Evolutionary conservation across 352 stramenopile genomes (phyloP).

Genomic region (Phytophthora cajani): DNA sequence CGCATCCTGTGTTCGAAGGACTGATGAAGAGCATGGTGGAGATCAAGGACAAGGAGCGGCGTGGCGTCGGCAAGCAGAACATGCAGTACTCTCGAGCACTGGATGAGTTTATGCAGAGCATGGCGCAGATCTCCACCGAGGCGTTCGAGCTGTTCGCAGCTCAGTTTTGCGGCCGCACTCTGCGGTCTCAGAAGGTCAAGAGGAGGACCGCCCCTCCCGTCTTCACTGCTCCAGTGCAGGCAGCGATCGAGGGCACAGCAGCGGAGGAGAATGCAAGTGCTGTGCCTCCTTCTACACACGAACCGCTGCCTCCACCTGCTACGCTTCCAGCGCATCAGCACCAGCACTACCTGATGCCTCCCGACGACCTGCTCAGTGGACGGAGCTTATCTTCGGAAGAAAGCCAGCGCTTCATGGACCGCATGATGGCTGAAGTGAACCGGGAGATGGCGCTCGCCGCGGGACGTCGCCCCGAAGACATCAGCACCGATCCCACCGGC

Average conservation of each 20-base stretch:
- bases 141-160: constrained; percentile 81
- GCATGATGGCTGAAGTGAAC: constrained; percentile 71
- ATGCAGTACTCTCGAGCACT: constrained; percentile 80
- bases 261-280: constrained; percentile 16
- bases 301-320: constrained; percentile 16
- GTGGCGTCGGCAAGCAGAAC: constrained; percentile 86
- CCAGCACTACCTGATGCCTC: constrained; percentile 52
- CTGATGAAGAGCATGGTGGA: constrained; percentile 84
- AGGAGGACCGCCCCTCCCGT: constrained; percentile 22
- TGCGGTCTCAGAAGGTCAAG: constrained; percentile 80
- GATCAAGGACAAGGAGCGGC: constrained; percentile 82
- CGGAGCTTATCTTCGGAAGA: constrained; percentile 64
- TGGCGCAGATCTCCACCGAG: constrained; percentile 69
- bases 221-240: constrained; percentile 9
- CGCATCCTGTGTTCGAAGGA: constrained; percentile 77
- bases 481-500: constrained; percentile 2
- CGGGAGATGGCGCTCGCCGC: constrained; percentile 54
- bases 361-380: constrained; percentile 56
- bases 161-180: constrained; percentile 76
- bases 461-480: constrained; percentile 9
- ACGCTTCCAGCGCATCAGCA: constrained; percentile 26
- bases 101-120: constrained; percentile 76
- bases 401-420: constrained; percentile 82
- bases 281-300: constrained; percentile 7
- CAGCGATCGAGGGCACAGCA: constrained; percentile 4